Evolutionary conservation across 768 basidiomycete genomes (phyloP).

Genomic region (Lactarius evosmus): DNA sequence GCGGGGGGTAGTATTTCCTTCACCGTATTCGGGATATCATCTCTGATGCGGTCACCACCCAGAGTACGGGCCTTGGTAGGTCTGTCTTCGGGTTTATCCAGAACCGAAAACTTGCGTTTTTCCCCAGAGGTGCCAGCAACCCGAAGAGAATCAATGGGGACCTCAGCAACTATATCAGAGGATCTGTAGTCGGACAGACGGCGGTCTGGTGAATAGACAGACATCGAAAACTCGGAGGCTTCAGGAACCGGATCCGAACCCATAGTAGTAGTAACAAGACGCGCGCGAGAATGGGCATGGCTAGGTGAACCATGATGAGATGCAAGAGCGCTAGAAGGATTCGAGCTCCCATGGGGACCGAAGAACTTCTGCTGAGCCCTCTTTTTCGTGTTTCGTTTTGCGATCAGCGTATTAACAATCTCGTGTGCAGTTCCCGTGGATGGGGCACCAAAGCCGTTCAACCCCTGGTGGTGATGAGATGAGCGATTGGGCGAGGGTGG

Average conservation of each 20-base stretch:
- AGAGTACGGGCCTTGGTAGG: conserved; percentile 51
- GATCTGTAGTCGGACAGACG: conserved; percentile 2
- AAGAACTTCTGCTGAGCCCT: conserved; percentile 50
- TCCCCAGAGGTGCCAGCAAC: conserved; percentile 36
- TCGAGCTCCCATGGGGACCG: conserved; percentile 32
- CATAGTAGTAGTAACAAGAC: background rate
- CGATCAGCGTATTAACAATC: conserved; percentile 64
- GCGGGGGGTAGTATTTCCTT: conserved; percentile 47
- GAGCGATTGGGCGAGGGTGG: conserved; percentile 46
- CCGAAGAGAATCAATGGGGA: conserved; percentile 43
- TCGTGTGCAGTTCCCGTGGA: conserved; percentile 39
- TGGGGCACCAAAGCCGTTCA: conserved; percentile 42
- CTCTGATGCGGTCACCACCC: conserved; percentile 62
- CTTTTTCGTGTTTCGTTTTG: conserved; percentile 56
- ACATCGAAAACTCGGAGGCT: background rate
- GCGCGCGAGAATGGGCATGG: conserved; percentile 4
- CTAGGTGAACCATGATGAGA: conserved; percentile 5
- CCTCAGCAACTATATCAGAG: conserved; percentile 54
- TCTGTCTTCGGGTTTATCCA: conserved; percentile 42
- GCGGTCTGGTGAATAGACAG: conserved; percentile 32
- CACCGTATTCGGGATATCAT: conserved; percentile 39
- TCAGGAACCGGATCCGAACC: conserved; percentile 6
- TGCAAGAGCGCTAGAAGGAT: conserved; percentile 6
- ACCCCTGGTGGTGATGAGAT: conserved; percentile 35
- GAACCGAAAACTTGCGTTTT: conserved; percentile 50